A percentile compares a stretch with the other conserved stretches of the same genome.
These are phyloP conservation scores for Microbotryum silenes-acaulis DNA, from an alignment of 1,284 basidiomycete species.

Conservation along the genomic window DNA sequence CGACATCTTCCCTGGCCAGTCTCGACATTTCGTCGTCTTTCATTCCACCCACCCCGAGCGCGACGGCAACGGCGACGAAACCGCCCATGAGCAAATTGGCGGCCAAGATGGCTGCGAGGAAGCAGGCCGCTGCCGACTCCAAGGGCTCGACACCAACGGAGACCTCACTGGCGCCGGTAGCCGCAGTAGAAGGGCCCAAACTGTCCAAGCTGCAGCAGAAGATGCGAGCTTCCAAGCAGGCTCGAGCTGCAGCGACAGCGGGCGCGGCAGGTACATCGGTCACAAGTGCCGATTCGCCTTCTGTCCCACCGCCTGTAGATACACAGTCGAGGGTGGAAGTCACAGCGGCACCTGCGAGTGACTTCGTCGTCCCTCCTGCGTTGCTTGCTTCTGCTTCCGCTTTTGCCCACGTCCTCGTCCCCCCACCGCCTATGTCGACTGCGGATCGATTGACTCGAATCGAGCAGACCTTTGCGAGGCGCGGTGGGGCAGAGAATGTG, in stretches of 20 bases:
- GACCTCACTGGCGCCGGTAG: constrained; percentile 51
- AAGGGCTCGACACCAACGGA: constrained; percentile 45
- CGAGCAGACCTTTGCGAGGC: neutral
- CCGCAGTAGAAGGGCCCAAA: constrained; percentile 38
- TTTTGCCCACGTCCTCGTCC: too few relatives aligned
- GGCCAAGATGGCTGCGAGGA: constrained; percentile 21
- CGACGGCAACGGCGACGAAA: neutral
- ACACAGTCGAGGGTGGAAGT: too few relatives aligned
- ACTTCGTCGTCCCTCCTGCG: too few relatives aligned
- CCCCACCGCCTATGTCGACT: too few relatives aligned
- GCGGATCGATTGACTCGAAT: too few relatives aligned
- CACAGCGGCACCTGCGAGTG: too few relatives aligned
- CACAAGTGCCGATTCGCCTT: too few relatives aligned
- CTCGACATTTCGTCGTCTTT: neutral
- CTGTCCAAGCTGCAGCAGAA: constrained; percentile 50
- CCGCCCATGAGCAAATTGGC: constrained; percentile 21
- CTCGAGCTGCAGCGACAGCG: neutral
- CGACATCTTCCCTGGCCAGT: neutral
- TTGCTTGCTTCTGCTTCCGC: too few relatives aligned
- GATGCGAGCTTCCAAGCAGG: constrained; percentile 36
- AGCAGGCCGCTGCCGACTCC: neutral
- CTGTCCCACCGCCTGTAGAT: too few relatives aligned
- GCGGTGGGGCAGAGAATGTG: neutral
- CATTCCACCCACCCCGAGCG: constrained; percentile 37
- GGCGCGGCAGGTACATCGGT: too few relatives aligned